Conservation (phyloP, 2,329 filamentous ascomycete species). For the Botrytis tulipae region DNA sequence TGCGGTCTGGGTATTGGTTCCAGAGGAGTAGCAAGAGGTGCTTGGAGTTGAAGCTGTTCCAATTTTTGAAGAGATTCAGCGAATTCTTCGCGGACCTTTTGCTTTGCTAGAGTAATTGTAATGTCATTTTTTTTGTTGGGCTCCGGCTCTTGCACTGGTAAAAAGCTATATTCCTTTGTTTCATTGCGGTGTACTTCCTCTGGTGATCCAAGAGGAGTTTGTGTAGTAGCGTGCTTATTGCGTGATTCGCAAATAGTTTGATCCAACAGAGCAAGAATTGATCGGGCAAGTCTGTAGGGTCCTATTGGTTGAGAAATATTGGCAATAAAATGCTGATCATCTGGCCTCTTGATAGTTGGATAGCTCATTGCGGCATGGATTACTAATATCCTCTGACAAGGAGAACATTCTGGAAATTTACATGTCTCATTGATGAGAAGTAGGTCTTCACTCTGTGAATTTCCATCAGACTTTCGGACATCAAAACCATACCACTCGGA, state of each 20-base stretch:
- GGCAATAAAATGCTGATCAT: constrained; percentile 17
- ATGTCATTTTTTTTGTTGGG: not conserved
- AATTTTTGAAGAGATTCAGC: not conserved
- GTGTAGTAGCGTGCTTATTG: constrained; percentile 26
- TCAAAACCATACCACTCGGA: constrained; percentile 35
- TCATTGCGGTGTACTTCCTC: constrained; percentile 28
- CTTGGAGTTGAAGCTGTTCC: not conserved
- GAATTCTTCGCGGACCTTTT: not conserved
- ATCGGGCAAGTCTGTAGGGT: constrained; percentile 29
- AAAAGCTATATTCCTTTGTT: constrained; percentile 30
- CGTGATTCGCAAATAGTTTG: not conserved
- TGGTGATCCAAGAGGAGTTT: constrained; percentile 31
- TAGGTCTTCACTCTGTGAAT: constrained; percentile 17
- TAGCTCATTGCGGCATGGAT: constrained; percentile 27
- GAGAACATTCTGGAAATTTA: constrained; percentile 14
- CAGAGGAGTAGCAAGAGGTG: not conserved
- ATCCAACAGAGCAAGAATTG: constrained; percentile 30
- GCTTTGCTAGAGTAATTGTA: not conserved
- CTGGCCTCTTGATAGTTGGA: not conserved
- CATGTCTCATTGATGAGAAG: constrained; percentile 22
- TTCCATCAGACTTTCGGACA: constrained; percentile 1
- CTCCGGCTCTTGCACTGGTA: not conserved
- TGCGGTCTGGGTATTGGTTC: not conserved
- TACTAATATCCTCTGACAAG: constrained; percentile 27
- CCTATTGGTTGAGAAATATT: constrained; percentile 29